Evolutionary conservation across 495 filamentous ascomycete genomes (phyloP), one percentile per base, ranked within the genome.

Genomic region (Amphirosellinia nigrospora): DNA sequence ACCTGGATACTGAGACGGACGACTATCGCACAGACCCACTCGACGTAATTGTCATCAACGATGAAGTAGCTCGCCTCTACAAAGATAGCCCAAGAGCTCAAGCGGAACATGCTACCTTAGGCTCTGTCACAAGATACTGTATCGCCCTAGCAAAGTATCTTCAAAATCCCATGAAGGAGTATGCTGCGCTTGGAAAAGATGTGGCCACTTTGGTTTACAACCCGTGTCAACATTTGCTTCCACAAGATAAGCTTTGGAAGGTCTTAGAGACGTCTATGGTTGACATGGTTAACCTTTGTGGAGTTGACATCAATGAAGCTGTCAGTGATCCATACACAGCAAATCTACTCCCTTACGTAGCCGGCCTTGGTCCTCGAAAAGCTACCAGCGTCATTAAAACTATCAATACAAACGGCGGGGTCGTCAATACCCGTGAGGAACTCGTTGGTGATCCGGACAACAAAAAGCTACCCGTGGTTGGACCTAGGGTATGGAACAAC

Each of bases 231-330:
- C 89, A 94, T 65, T 88, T 97, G 53, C 85, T 99, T 9, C 89
- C 94, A 0, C 90, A 92, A 62, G 95, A 98, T 3, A 92, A 96
- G 78, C 83, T 98, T 6, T 79, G 91, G 55, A 93, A 92, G 77
- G 87, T 93, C 66, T 86, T 99, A 26, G 96, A 98, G 73, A 96
- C 92, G 2, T 93, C 94, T 23, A 90, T 99, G 87, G 94, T 98
- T 6, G 96, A 99, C 75, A 97, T 97, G 89, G 96, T 99, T 73
- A 99, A 99, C 78, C 86, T 99, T 11, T 92, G 93, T 65, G 96
- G 96, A 69, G 94, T 99, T 26, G 92, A 98, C 71, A 89, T 98
- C 75, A 97, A 97, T 74, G 94, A 97, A 64, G 94, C 96, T 11
- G 89, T 96, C 39, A 84, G 82, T 30, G 91, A 97, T 74, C 75